A percentile compares a stretch with the other conserved stretches of the same genome.
These are phyloP conservation scores for Cordyceps fumosorosea DNA, from an alignment of 2,329 filamentous ascomycete genomes.

Conservation along the genomic window DNA sequence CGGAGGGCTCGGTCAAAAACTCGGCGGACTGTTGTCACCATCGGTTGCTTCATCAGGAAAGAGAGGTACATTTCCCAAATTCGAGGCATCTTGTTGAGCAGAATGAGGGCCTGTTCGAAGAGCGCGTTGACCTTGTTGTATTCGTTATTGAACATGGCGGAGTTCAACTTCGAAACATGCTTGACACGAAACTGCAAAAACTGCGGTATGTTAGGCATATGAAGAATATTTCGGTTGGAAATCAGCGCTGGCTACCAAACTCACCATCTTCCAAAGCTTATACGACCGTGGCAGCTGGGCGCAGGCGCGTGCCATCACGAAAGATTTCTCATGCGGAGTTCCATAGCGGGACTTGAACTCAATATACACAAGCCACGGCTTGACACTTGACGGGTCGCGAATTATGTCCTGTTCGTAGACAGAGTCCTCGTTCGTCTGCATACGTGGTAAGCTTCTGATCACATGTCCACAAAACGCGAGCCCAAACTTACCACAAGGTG, in stretches of 20 bases:
- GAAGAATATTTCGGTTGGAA: background rate
- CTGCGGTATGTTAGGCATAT: conserved; percentile 31
- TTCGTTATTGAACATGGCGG: conserved; percentile 70
- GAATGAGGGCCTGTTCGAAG: conserved; percentile 84
- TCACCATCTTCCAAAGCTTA: conserved; percentile 94
- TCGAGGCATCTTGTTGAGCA: conserved; percentile 96
- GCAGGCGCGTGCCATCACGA: conserved; percentile 85
- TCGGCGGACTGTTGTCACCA: conserved; percentile 77
- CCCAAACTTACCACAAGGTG: conserved; percentile 39
- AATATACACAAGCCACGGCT: conserved; percentile 93
- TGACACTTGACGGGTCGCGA: conserved; percentile 76
- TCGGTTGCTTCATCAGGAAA: conserved; percentile 86
- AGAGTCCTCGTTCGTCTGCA: conserved; percentile 75
- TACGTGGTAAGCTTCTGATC: conserved; percentile 6
- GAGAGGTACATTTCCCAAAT: conserved; percentile 98
- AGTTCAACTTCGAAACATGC: conserved; percentile 76
- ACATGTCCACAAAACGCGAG: background rate
- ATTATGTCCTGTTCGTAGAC: conserved; percentile 95
- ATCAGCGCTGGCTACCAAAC: conserved; percentile 17
- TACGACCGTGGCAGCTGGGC: conserved; percentile 86
- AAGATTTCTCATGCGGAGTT: conserved; percentile 75
- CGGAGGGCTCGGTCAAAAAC: conserved; percentile 90
- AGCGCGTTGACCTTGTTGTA: conserved; percentile 91
- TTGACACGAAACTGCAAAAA: conserved; percentile 81
- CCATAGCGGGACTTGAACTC: conserved; percentile 87